These are phyloP conservation scores for Serendipita sp. DNA, from an alignment of 768 basidiomycete species.

Conservation along the genomic window DNA sequence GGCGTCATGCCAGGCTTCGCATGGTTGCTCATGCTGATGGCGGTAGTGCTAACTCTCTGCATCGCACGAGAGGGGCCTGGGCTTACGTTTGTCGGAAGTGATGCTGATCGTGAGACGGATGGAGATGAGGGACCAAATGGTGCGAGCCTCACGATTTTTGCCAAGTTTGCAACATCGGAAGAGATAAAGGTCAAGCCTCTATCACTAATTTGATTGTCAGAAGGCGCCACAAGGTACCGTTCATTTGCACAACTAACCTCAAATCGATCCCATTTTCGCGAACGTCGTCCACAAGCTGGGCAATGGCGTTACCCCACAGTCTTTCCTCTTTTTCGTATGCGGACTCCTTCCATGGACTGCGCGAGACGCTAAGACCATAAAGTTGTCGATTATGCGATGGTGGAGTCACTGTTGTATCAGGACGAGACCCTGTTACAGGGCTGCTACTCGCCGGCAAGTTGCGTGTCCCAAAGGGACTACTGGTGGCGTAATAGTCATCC, in stretches of 20 bases:
- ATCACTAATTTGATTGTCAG: not conserved
- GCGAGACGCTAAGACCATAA: not conserved
- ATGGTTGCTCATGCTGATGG: conserved; percentile 1
- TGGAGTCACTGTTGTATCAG: too few species aligned
- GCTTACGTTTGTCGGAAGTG: not conserved
- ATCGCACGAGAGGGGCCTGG: not conserved
- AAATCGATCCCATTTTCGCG: not conserved
- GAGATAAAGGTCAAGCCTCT: not conserved
- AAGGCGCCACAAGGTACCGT: not conserved
- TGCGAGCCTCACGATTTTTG: not conserved
- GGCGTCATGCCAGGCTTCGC: not conserved
- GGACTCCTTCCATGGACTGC: not conserved
- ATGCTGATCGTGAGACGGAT: not conserved
- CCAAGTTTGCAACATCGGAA: not conserved
- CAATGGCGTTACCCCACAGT: not conserved
- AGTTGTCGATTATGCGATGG: not conserved
- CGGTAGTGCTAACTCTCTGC: conserved; percentile 3
- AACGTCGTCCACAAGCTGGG: not conserved
- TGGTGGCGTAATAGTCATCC: not conserved
- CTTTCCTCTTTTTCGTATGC: not conserved
- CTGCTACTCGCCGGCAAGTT: not conserved
- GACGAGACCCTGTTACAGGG: not conserved
- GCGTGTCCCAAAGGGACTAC: not conserved
- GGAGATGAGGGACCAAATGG: not conserved
- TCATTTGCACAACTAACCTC: not conserved